Percentiles rank a stretch among this genome's conserved stretches.
Evolutionary conservation across 305 asterid species (phyloP).

Genomic region (Fraxinus floribunda): DNA sequence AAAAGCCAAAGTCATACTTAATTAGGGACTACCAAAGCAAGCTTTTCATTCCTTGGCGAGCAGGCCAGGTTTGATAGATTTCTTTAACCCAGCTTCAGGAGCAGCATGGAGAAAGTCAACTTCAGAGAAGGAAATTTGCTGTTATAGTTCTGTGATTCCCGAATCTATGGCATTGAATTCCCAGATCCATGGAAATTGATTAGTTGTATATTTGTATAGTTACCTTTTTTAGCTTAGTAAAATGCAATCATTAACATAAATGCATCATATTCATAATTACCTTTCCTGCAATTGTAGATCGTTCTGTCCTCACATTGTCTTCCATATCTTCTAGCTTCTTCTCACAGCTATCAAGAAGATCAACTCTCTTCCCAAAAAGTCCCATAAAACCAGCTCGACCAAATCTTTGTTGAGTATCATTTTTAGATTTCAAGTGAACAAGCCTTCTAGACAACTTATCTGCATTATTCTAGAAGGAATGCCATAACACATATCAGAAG

Average conservation of each 20-base stretch:
- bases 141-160: neutral
- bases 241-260: neutral
- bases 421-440: conserved; percentile 47
- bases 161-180: neutral
- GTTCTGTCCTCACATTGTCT: conserved; percentile 63
- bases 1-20: neutral
- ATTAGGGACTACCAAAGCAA: neutral
- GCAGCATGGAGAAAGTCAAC: neutral
- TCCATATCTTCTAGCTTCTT: conserved; percentile 74
- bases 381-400: conserved; percentile 67
- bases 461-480: conserved; percentile 53
- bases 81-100: neutral
- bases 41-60: neutral
- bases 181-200: neutral
- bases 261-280: conserved; percentile 34
- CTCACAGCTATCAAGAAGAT: conserved; percentile 57
- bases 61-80: neutral
- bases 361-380: conserved; percentile 53
- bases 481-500: conserved; percentile 26
- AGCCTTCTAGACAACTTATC: conserved; percentile 55
- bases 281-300: conserved; percentile 58
- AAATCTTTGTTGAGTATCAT: conserved; percentile 39
- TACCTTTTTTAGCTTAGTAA: neutral
- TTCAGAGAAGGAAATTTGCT: neutral
- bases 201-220: neutral